These are phyloP conservation scores for Pilaira anomala DNA, from an alignment of 192 early-diverging fungal genomes.

Conservation along the genomic window DNA sequence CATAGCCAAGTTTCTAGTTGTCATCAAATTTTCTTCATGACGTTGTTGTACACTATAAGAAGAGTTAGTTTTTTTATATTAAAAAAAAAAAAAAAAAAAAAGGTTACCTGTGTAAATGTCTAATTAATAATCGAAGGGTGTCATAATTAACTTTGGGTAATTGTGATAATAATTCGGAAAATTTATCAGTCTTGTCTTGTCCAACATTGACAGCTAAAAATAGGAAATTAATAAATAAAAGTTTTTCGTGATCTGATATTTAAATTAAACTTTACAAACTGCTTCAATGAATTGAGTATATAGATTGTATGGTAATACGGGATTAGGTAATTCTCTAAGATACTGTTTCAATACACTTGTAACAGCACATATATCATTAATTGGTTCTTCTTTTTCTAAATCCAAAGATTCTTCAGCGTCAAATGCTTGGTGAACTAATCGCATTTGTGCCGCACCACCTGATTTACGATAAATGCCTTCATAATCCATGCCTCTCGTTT, in stretches of 20 bases:
- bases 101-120: slow-evolving; percentile 55
- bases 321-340: slow-evolving; percentile 71
- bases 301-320: slow-evolving; percentile 65
- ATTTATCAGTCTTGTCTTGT: slow-evolving; percentile 46
- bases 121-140: slow-evolving; percentile 61
- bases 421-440: slow-evolving; percentile 64
- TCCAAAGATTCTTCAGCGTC: slow-evolving; percentile 50
- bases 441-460: slow-evolving; percentile 68
- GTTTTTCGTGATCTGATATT: neutral
- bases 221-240: slow-evolving; percentile 7
- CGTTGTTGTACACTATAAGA: slow-evolving; percentile 53
- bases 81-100: neutral
- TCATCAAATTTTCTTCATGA: slow-evolving; percentile 81
- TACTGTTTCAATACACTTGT: slow-evolving; percentile 82
- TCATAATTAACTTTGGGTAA: slow-evolving; percentile 61
- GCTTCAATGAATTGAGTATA: slow-evolving; percentile 67
- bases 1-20: slow-evolving; percentile 84
- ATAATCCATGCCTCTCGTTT: slow-evolving; percentile 58
- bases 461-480: slow-evolving; percentile 83
- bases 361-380: slow-evolving; percentile 74
- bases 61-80: neutral
- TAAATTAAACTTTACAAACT: slow-evolving; percentile 24
- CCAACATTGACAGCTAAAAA: slow-evolving; percentile 24
- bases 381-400: slow-evolving; percentile 45
- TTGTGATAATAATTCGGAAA: slow-evolving; percentile 43